Evolutionary conservation across 148 eudicot species (phyloP), one percentile per base, ranked within the genome.

Genomic region (Mesembryanthemum crystallinum): DNA sequence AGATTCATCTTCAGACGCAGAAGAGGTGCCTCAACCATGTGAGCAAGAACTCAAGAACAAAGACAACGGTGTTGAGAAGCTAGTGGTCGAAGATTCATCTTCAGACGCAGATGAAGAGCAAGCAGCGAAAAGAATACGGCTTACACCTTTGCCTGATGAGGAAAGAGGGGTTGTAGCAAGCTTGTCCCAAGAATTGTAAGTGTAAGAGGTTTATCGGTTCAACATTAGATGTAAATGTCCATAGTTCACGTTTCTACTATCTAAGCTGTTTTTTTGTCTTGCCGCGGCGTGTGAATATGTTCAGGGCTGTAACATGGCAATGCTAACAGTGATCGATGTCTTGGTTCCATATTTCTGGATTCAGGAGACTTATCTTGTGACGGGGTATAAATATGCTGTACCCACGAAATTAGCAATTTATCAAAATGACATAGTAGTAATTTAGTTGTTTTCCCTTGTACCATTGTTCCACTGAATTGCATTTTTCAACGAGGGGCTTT

Each of bases 281-380:
- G 76, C 76, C 73, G 76, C 75, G 73, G 67, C 21, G 69, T 80
- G 83, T 80, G 83, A 75, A 71, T 75, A 75, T 80, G 7, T 6
- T 57, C 30, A 29, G 76, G 57, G 43, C 21, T 54, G 74, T 67
- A 71, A 64, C 54, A 64, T 80, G 79, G 79, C 73, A 27, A 71
- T 66, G 61, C 59, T 71, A 75, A 71, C 62, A 27, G 33, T 67
- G 29, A 29, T 43, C 39, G 29, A 28, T 37, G 45, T 71, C 29
- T 37, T 52, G 63, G 7, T 67, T 62, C 52, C 25, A 8, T 51
- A 10, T 55, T 64, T 65, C 64, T 54, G 72, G 76, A 14, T 51
- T 51, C 72, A 49, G 74, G 43, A 35, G 51, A 25, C 76, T n/a
- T 39, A 13, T 33, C 0, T 28, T 64, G 54, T 68, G 64, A 7